A percentile compares a stretch with the other conserved stretches of the same genome.
These are phyloP conservation scores for Alloteropsis semialata DNA, from an alignment of 176 grass and related monocot genomes.

Conservation along the genomic window DNA sequence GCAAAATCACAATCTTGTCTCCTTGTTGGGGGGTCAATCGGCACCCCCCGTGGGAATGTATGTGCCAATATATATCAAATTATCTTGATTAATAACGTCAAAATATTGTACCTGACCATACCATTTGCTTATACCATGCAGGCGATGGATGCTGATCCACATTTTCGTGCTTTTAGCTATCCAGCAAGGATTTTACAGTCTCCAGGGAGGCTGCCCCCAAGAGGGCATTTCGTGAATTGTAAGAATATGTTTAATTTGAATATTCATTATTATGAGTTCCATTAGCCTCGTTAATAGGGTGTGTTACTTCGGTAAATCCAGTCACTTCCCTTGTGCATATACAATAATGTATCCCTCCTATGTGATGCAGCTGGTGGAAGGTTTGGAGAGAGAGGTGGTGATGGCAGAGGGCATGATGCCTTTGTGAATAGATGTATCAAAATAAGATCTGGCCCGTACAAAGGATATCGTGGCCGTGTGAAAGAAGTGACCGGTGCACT, in stretches of 20 bases:
- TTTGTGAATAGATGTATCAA: conserved; percentile 66
- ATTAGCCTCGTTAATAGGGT: not conserved
- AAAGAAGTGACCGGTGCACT: conserved; percentile 62
- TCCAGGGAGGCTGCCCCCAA: conserved; percentile 52
- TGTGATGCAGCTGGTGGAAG: conserved; percentile 45
- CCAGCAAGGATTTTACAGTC: conserved; percentile 46
- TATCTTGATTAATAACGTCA: not conserved
- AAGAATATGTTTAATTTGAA: conserved; percentile 22
- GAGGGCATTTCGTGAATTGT: conserved; percentile 59
- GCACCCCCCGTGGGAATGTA: conserved; percentile 32
- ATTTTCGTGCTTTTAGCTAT: conserved; percentile 50
- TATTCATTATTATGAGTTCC: not conserved
- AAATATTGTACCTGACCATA: not conserved
- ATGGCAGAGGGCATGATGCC: conserved; percentile 61
- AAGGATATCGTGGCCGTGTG: conserved; percentile 79
- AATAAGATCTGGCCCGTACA: conserved; percentile 70
- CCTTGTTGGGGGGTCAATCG: conserved; percentile 62
- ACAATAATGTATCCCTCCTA: not conserved
- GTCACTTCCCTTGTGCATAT: not conserved
- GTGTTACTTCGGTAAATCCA: not conserved
- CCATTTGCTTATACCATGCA: conserved; percentile 18
- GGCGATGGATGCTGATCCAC: conserved; percentile 45
- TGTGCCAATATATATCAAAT: conserved; percentile 1
- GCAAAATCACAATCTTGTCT: conserved; percentile 69
- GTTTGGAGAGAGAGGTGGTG: conserved; percentile 47